Evolutionary conservation across 768 basidiomycete species (phyloP).

Genomic region (Sarcodon sp.): DNA sequence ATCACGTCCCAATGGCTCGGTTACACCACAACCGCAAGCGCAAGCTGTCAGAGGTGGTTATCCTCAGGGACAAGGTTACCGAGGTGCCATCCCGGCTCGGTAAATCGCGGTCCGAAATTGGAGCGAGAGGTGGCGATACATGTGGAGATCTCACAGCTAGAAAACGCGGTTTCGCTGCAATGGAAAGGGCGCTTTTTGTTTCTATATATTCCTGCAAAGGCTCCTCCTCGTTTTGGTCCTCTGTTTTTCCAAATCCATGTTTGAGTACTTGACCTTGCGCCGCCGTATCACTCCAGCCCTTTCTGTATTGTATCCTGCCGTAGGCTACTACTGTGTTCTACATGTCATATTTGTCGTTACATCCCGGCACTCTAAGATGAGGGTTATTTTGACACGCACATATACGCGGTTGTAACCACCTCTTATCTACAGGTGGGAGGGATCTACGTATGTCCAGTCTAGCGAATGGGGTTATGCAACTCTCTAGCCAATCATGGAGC

Average conservation of each 20-base stretch:
- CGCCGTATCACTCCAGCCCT: neutral
- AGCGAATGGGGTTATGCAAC: no score
- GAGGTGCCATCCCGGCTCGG: constrained; percentile 16
- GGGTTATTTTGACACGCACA: constrained; percentile 1
- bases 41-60: constrained; percentile 8
- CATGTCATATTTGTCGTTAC: no score
- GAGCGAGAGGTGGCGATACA: neutral
- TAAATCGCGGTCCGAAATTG: constrained; percentile 2
- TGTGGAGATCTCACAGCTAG: constrained; percentile 5
- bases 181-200: neutral
- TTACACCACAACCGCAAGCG: constrained; percentile 9
- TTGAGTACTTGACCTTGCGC: neutral
- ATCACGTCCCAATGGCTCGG: constrained; percentile 14
- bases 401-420: neutral
- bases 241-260: neutral
- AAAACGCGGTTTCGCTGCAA: neutral
- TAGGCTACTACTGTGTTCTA: neutral
- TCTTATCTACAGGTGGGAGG: no score
- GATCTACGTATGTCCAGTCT: no score
- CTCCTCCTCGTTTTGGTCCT: neutral
- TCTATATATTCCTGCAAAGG: neutral
- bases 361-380: neutral
- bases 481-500: neutral
- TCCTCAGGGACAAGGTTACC: constrained; percentile 10
- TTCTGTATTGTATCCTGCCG: neutral